Conservation (phyloP, 768 basidiomycete genomes). For the Boletus speciosus region DNA sequence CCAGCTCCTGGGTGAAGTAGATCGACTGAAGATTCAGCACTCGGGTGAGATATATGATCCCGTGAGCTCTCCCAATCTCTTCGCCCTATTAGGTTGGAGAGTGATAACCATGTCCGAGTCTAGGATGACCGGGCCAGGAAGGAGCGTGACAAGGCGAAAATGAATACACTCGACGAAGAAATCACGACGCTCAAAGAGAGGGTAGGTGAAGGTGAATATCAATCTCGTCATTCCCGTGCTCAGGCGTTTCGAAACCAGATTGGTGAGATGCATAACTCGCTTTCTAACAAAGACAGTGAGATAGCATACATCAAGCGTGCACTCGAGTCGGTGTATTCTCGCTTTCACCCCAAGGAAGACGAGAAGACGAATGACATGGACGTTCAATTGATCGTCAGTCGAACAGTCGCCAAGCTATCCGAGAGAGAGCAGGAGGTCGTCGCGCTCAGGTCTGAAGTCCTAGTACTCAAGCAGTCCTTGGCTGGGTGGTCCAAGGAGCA, state of each 20-base stretch:
- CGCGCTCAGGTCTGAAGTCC: constrained; percentile 47
- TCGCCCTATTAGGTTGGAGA: background rate
- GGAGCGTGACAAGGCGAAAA: constrained; percentile 71
- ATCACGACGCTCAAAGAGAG: constrained; percentile 65
- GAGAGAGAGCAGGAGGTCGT: constrained; percentile 67
- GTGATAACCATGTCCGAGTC: background rate
- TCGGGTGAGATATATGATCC: constrained; percentile 55
- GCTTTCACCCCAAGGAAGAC: constrained; percentile 58
- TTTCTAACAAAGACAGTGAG: constrained; percentile 66
- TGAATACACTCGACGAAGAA: constrained; percentile 72
- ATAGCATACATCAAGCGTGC: constrained; percentile 75
- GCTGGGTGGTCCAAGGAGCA: constrained; percentile 56
- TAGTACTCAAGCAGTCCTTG: constrained; percentile 48
- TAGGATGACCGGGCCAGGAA: constrained; percentile 73
- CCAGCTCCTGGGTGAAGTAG: constrained; percentile 69
- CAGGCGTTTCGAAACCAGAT: constrained; percentile 37
- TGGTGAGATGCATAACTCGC: constrained; percentile 45
- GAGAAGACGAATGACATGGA: constrained; percentile 52
- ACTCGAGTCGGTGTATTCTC: constrained; percentile 82
- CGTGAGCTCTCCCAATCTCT: constrained; percentile 38
- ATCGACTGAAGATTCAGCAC: constrained; percentile 55
- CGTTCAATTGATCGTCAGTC: constrained; percentile 64
- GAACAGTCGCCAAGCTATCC: constrained; percentile 63
- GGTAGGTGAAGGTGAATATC: constrained; percentile 38
- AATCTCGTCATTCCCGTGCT: background rate